A percentile compares a stretch with the other conserved stretches of the same genome.
Evolutionary conservation across 1,139 yeast genomes (phyloP).

Genomic region (Ogataea hybrid): DNA sequence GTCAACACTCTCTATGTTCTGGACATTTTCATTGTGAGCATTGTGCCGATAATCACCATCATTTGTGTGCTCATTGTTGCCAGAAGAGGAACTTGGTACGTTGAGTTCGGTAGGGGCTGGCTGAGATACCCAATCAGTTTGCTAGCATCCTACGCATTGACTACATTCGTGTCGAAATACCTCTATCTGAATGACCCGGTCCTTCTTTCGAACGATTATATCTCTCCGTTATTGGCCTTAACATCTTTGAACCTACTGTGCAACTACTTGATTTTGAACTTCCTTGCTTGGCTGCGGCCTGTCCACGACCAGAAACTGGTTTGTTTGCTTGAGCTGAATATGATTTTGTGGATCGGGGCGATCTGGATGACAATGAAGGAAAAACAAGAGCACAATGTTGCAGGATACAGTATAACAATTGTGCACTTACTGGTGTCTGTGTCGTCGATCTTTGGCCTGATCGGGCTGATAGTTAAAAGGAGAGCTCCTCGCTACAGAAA

Average conservation of each 20-base stretch:
- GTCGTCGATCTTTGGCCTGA: too few relatives aligned
- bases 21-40: too few relatives aligned
- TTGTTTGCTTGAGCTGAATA: constrained; percentile 55
- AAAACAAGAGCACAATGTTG: too few relatives aligned
- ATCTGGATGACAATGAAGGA: too few relatives aligned
- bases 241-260: constrained; percentile 46
- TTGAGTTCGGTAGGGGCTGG: constrained; percentile 43
- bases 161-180: constrained; percentile 38
- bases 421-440: too few relatives aligned
- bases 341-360: constrained; percentile 55
- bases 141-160: constrained; percentile 38
- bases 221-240: constrained; percentile 47
- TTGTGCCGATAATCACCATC: too few relatives aligned
- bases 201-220: constrained; percentile 57
- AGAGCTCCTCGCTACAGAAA: too few relatives aligned
- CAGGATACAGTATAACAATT: too few relatives aligned
- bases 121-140: constrained; percentile 59
- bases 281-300: constrained; percentile 50
- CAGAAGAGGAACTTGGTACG: constrained; percentile 47
- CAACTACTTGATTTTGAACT: constrained; percentile 56
- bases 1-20: too few relatives aligned
- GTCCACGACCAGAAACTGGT: constrained; percentile 74
- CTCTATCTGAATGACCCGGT: constrained; percentile 48
- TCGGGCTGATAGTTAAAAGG: too few relatives aligned
- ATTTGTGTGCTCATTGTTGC: too few relatives aligned